Evolutionary conservation across 169 alveolate genomes (phyloP), one percentile per base, ranked within the genome.

Genomic region (Plasmodium reichenowi): DNA sequence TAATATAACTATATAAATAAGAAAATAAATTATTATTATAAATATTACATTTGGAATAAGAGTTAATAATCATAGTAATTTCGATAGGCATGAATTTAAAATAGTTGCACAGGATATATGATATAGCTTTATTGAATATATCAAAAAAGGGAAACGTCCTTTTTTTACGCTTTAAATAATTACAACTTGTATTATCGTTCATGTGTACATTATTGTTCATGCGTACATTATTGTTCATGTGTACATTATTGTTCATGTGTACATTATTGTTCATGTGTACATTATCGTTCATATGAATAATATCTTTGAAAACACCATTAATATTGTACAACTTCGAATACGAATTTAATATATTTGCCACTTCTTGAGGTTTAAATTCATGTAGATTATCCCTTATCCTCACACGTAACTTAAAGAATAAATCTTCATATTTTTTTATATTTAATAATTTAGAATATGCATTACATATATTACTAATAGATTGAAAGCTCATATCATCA

Each of bases 381-480:
- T 75, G n/a, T 12, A 63, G 2, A 62, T 63, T 63, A 24, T 60
- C 64, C 24, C 48, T 45, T 4, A 75, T 54, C 24, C 45, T 63
- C 48, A n/a, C 47, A 54, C 26, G 15, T 12, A 75, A 48, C n/a
- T 8, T 47, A 13, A 1, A 22, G 5, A 47, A 60, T 29, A 75
- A 3, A 22, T 48, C 43, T 7, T 12, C 29, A 38, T 26, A 13
- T 9, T 50, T 26, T 5, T 22, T 4, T 32, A 32, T 32, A 13
- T 13, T 13, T 17, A 32, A 17, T 63, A 75, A 63, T 17, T 75
- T 75, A 17, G 68, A 63, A 17, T 75, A 75, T 1, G 88, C 88
- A 75, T 75, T 75, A 43, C 88, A 75, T 75, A 75, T 63, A 26
- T 75, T 75, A 63, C 88, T 63, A 45, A 75, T 63, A 10, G 88